Evolutionary conservation across 352 stramenopile species (phyloP).

Genomic region (Thalassiosira gravida): DNA sequence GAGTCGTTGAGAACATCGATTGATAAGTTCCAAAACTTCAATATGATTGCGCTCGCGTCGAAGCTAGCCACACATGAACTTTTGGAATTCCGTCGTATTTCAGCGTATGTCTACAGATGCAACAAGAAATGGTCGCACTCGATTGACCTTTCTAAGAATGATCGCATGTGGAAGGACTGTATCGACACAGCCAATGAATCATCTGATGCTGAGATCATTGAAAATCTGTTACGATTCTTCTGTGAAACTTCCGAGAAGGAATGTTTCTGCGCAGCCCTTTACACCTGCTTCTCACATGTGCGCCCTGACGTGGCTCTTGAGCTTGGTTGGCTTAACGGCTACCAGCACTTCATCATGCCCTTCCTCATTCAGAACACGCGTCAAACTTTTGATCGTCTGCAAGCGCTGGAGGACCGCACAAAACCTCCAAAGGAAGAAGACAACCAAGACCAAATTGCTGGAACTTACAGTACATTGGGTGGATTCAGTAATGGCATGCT

Average conservation of each 20-base stretch:
- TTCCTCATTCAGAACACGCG: constrained; percentile 99
- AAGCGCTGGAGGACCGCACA: constrained; percentile 88
- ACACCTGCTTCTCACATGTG: constrained; percentile 98
- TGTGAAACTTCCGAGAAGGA: constrained; percentile 98
- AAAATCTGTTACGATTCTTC: constrained; percentile 98
- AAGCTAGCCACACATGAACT: constrained; percentile 99
- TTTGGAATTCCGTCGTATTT: constrained; percentile 98
- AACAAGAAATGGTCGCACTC: constrained; percentile 98
- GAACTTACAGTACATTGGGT: constrained; percentile 77
- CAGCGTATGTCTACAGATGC: constrained; percentile 98
- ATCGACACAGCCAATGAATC: constrained; percentile 98
- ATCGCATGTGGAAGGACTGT: constrained; percentile 99
- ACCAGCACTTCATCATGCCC: constrained; percentile 98
- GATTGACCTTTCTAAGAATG: constrained; percentile 97
- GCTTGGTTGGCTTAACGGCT: constrained; percentile 97
- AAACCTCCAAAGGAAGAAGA: constrained; percentile 79
- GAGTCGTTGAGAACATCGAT: constrained; percentile 95
- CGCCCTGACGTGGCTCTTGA: constrained; percentile 98
- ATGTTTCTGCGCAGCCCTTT: constrained; percentile 97
- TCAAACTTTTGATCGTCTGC: constrained; percentile 94
- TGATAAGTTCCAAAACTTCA: constrained; percentile 99
- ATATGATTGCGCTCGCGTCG: constrained; percentile 96
- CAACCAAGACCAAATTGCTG: constrained; percentile 74
- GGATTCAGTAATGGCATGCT: constrained; percentile 78
- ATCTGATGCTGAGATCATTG: constrained; percentile 93